phyloP scores from a whole-genome alignment of 805 yeast genomes.

The Torulaspora microellipsoides region DNA sequence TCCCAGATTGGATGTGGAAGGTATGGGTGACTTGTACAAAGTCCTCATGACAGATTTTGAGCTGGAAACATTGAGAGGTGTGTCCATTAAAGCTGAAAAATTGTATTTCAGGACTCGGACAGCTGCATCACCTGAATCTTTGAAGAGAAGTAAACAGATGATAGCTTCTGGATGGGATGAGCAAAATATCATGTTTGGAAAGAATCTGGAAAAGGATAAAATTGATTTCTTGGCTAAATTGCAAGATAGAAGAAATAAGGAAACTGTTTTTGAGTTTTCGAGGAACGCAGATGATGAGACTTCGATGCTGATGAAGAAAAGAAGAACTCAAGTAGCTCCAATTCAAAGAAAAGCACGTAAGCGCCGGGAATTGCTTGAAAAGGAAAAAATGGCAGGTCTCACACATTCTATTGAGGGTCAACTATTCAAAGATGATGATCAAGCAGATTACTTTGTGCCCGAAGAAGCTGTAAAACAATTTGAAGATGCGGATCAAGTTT shows the following conservation, averaged over 20 bases:
- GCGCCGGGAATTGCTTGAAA: conserved; percentile 59
- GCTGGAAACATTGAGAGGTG: conserved; percentile 56
- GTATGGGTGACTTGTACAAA: conserved; percentile 65
- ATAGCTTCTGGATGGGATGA: conserved; percentile 81
- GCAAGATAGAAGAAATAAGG: conserved; percentile 65
- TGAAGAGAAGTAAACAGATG: conserved; percentile 78
- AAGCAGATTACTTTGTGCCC: conserved; percentile 44
- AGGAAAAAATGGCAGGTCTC: conserved; percentile 71
- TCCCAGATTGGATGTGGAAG: conserved; percentile 71
- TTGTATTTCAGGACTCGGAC: conserved; percentile 80
- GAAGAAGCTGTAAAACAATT: conserved; percentile 40
- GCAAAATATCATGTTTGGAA: conserved; percentile 74
- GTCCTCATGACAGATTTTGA: conserved; percentile 66
- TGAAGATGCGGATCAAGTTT: conserved; percentile 38
- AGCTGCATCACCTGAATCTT: conserved; percentile 81
- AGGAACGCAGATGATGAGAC: conserved; percentile 61
- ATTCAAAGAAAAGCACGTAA: conserved; percentile 76
- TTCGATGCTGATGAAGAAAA: conserved; percentile 75
- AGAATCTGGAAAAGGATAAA: conserved; percentile 69
- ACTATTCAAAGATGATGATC: conserved; percentile 47
- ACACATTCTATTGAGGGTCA: conserved; percentile 73
- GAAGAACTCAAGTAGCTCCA: conserved; percentile 86
- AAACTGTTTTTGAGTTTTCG: conserved; percentile 90
- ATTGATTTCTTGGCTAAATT: conserved; percentile 66
- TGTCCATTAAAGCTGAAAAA: conserved; percentile 82